Evolutionary conservation across 352 stramenopile species (phyloP).

Genomic region (Globisporangium alternatum): DNA sequence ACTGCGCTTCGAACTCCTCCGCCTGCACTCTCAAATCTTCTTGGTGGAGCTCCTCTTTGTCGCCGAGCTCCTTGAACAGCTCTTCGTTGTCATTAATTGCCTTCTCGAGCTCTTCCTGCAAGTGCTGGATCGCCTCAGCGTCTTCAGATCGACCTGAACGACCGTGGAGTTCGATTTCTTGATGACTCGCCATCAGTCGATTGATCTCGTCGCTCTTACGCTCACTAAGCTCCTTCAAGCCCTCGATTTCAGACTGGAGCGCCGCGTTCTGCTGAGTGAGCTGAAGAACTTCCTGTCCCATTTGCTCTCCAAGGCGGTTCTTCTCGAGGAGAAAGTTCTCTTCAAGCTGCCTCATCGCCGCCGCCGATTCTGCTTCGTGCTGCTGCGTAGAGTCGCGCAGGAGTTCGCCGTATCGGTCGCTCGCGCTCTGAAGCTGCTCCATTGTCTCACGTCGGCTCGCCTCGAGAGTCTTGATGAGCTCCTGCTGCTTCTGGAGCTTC

Average conservation of each 20-base stretch:
- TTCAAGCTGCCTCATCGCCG: conserved; percentile 48
- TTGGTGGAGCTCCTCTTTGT: conserved; percentile 42
- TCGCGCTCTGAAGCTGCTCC: conserved; percentile 38
- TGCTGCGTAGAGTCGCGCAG: conserved; percentile 32
- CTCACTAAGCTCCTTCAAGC: conserved; percentile 41
- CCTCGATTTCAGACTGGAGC: conserved; percentile 41
- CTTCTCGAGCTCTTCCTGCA: conserved; percentile 34
- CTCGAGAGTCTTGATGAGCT: conserved; percentile 37
- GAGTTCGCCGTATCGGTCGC: conserved; percentile 24
- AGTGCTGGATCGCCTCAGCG: conserved; percentile 34
- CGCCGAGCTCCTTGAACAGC: conserved; percentile 37
- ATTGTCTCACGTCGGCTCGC: conserved; percentile 33
- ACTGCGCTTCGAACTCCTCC: conserved; percentile 54
- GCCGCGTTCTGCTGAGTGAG: conserved; percentile 42
- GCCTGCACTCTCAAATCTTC: conserved; percentile 49
- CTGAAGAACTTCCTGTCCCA: conserved; percentile 31
- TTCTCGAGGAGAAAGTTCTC: conserved; percentile 52
- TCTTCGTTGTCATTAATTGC: conserved; percentile 40
- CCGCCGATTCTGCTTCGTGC: conserved; percentile 35
- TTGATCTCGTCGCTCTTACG: conserved; percentile 57
- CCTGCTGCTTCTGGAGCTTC: conserved; percentile 38
- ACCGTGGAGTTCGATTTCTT: conserved; percentile 34
- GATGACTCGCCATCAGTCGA: conserved; percentile 40
- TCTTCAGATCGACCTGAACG: conserved; percentile 22
- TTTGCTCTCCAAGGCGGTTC: conserved; percentile 32